phyloP scores from a whole-genome alignment of 2,329 filamentous ascomycete genomes.

The Talaromyces albobiverticillius region DNA sequence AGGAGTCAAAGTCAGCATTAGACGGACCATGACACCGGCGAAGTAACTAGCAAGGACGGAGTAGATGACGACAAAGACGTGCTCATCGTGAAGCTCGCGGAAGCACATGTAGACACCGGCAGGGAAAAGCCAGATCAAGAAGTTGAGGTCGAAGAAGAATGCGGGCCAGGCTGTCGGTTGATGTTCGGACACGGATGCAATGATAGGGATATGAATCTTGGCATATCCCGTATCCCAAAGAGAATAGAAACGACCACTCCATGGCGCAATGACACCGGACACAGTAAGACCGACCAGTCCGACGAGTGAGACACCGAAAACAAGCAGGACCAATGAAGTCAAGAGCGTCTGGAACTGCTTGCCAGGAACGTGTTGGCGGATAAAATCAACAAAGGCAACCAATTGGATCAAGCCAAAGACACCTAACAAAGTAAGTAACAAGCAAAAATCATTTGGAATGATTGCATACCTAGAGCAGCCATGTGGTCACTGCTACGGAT shows the following conservation, averaged over 20 bases:
- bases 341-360: conserved; percentile 94
- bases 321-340: conserved; percentile 67
- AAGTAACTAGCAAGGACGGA: conserved; percentile 97
- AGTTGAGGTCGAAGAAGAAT: conserved; percentile 98
- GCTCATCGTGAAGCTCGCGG: conserved; percentile 87
- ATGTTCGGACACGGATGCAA: conserved; percentile 98
- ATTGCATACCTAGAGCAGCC: conserved; percentile 76
- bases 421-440: conserved; percentile 51
- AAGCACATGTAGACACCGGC: conserved; percentile 98
- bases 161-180: conserved; percentile 98
- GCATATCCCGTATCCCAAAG: conserved; percentile 98
- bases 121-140: conserved; percentile 98
- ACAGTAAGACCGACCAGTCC: conserved; percentile 81
- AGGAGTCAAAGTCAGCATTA: conserved; percentile 96
- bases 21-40: conserved; percentile 96
- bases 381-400: conserved; percentile 85
- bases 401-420: conserved; percentile 95
- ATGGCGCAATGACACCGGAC: conserved; percentile 89
- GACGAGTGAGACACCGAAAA: conserved; percentile 70
- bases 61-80: conserved; percentile 97
- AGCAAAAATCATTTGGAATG: background rate
- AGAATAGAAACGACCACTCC: conserved; percentile 98
- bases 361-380: conserved; percentile 81
- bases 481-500: conserved; percentile 98
- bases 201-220: conserved; percentile 99